Evolutionary conservation across 164 flowering plant genomes (phyloP), one percentile per base, ranked within the genome.

Genomic region (Vitis rotundifolia): DNA sequence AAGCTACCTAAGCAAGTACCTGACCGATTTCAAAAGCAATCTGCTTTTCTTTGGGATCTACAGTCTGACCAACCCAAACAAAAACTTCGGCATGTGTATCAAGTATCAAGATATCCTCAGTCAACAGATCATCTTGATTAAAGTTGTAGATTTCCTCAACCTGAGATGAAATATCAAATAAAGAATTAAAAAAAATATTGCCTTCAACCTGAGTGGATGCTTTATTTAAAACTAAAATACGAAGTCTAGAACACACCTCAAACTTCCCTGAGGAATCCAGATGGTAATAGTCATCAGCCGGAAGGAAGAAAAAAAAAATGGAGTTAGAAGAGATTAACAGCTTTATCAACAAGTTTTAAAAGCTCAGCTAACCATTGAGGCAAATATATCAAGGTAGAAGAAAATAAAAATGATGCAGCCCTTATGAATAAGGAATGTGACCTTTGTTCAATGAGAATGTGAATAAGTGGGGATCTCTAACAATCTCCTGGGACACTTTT

Each of bases 11-110:
- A 57, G 63, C 56, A 16, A 59, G 44, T 85, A 96, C 99, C 97
- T 90, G 89, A 47, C 94, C 99, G 67, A 93, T 77, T 67, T 96
- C 98, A 79, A 96, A 92, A 68, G 89, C 96, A 71, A 59, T 85
- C 77, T 88, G 98, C 82, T 94, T 96, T 74, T 93, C 98, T 74
- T 87, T 88, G 47, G 92, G 22, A 65, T 93, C 98, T 62, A 85
- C 93, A 47, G 85, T 89, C 48, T 92, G 91, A 63, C 99, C 99
- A 82, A 93, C 87, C 99, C 99, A 96, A 59, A 92, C 88, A 85
- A 93, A 91, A 71, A 96, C 97, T 78, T 96, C 99, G 48, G 97
- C 97, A 82, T 83, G 97, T 62, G 99, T 89, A 78, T 94, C 98
- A 37, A 96, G 91, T 61, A 96, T 87, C 84, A 93, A 68, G 59